A percentile compares a stretch with the other conserved stretches of the same genome.
Evolutionary conservation across 2,329 filamentous ascomycete genomes (phyloP).

Genomic region (Pseudogymnoascus destructans): DNA sequence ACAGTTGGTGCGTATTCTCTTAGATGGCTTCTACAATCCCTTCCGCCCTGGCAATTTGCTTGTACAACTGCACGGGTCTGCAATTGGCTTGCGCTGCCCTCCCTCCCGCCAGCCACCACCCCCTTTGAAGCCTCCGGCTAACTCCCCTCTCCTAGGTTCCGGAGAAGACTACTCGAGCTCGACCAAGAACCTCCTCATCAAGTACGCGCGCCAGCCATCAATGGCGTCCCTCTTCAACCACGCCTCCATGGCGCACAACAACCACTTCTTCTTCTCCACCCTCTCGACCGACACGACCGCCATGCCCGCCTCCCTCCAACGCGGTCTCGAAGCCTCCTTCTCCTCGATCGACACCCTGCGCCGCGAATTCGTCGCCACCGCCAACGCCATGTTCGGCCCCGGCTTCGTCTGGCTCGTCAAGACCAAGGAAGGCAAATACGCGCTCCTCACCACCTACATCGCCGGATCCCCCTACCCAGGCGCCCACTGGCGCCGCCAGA

Average conservation of each 20-base stretch:
- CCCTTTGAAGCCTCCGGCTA: conserved; percentile 1
- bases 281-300: conserved; percentile 33
- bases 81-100: neutral
- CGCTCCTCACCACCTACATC: conserved; percentile 78
- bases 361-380: conserved; percentile 66
- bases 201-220: conserved; percentile 65
- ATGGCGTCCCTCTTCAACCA: conserved; percentile 82
- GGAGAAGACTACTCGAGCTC: conserved; percentile 49
- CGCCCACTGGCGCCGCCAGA: conserved; percentile 62
- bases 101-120: neutral
- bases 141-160: conserved; percentile 25
- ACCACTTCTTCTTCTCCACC: conserved; percentile 63
- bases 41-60: neutral
- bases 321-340: conserved; percentile 57
- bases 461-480: conserved; percentile 78
- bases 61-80: neutral
- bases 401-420: conserved; percentile 92
- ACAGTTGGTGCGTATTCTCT: conserved; percentile 48
- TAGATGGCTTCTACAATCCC: neutral
- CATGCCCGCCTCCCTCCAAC: conserved; percentile 44
- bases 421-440: conserved; percentile 35
- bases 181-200: conserved; percentile 55
- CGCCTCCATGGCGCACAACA: conserved; percentile 94
- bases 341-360: conserved; percentile 72
- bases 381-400: conserved; percentile 85